These are phyloP conservation scores for Nidularia pulvinata DNA, from an alignment of 768 basidiomycete species.

Conservation along the genomic window DNA sequence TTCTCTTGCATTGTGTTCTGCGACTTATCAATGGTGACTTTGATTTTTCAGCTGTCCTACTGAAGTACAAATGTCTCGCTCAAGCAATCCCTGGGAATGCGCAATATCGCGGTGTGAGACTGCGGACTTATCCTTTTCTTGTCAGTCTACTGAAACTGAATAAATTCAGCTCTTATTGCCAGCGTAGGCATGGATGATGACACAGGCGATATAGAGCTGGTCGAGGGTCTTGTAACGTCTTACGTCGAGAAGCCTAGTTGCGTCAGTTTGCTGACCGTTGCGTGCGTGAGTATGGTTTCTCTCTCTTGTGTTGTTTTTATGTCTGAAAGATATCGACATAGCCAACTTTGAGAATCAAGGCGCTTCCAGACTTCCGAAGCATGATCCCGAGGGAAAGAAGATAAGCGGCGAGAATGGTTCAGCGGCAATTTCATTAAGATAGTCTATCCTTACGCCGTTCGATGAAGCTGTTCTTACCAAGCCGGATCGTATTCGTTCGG, in stretches of 20 bases:
- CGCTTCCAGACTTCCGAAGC: constrained; percentile 64
- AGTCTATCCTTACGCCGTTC: background rate
- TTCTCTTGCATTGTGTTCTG: background rate
- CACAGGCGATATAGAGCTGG: constrained; percentile 49
- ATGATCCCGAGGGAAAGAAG: constrained; percentile 62
- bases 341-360: constrained; percentile 85
- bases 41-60: constrained; percentile 40
- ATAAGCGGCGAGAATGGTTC: constrained; percentile 61
- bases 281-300: constrained; percentile 39
- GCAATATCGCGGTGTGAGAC: too few species aligned
- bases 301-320: background rate
- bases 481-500: constrained; percentile 30
- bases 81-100: constrained; percentile 39
- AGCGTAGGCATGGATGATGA: constrained; percentile 44
- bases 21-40: constrained; percentile 28
- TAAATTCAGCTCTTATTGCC: constrained; percentile 43
- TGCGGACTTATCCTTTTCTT: background rate
- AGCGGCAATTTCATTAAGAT: background rate
- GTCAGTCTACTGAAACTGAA: background rate
- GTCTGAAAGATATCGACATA: constrained; percentile 16
- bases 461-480: constrained; percentile 70
- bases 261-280: constrained; percentile 46
- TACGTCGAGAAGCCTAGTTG: constrained; percentile 59
- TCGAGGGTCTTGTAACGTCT: constrained; percentile 44
- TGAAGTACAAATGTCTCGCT: constrained; percentile 43